Percentiles rank a stretch among this genome's conserved stretches.
Evolutionary conservation across 805 yeast genomes (phyloP).

Genomic region (Candida schatavii): DNA sequence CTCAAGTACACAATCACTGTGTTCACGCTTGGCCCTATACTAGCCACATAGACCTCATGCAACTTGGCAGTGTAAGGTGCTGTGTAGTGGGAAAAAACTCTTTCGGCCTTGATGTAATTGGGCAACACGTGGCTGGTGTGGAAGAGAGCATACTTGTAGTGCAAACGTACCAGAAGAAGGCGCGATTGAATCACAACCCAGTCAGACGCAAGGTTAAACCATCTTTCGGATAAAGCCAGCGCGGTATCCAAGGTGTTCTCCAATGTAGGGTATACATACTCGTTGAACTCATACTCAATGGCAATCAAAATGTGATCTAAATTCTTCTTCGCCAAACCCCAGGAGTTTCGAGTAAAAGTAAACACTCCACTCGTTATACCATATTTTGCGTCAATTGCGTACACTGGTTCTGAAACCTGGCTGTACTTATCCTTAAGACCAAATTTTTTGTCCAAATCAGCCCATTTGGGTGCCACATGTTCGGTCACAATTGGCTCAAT

Average conservation of each 20-base stretch:
- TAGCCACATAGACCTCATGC: background rate
- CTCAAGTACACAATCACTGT: background rate
- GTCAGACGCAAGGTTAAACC: background rate
- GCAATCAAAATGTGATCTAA: background rate
- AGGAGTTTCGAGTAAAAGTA: background rate
- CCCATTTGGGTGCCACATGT: slow-evolving; percentile 1
- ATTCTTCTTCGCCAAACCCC: background rate
- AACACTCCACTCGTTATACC: background rate
- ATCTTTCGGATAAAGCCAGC: background rate
- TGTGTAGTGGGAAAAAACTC: background rate
- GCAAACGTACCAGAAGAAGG: background rate
- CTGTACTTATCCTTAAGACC: background rate
- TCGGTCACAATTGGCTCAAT: background rate
- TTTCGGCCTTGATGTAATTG: background rate
- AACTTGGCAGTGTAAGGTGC: background rate
- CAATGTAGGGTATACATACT: background rate
- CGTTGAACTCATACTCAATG: background rate
- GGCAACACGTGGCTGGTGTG: background rate
- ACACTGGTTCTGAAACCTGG: background rate
- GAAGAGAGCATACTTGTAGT: background rate
- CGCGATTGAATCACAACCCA: background rate
- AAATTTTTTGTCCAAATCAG: background rate
- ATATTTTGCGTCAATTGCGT: background rate
- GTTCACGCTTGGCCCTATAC: background rate
- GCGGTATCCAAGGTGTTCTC: background rate